Conservation (phyloP, 768 basidiomycete species). For the Daedaleopsis nitida region DNA sequence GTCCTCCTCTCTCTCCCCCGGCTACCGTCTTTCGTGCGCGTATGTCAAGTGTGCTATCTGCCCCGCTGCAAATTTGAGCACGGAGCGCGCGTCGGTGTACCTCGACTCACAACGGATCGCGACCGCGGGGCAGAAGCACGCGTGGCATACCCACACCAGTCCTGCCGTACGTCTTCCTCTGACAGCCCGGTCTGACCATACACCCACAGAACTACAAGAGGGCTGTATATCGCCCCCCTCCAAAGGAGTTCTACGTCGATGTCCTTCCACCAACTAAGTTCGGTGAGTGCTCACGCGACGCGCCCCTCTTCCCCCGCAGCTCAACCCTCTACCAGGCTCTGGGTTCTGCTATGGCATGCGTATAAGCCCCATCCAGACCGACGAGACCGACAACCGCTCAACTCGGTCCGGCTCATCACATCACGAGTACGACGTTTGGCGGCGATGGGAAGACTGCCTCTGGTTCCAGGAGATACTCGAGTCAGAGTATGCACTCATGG, state of each 20-base stretch:
- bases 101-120: background rate
- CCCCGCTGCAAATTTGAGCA: background rate
- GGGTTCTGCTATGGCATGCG: constrained; percentile 64
- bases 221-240: constrained; percentile 61
- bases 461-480: constrained; percentile 75
- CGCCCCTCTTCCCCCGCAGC: background rate
- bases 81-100: background rate
- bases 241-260: constrained; percentile 59
- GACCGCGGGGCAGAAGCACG: background rate
- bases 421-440: constrained; percentile 71
- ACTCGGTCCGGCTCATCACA: constrained; percentile 27
- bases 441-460: constrained; percentile 83
- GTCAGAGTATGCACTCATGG: constrained; percentile 59
- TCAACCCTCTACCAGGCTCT: constrained; percentile 42
- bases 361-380: constrained; percentile 46
- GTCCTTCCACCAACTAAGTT: constrained; percentile 62
- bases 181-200: background rate
- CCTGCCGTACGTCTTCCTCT: background rate
- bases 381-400: constrained; percentile 19
- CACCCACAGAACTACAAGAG: constrained; percentile 55
- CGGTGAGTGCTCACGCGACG: constrained; percentile 20
- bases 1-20: background rate
- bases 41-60: background rate
- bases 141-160: background rate
- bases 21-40: background rate